A percentile compares a stretch with the other conserved stretches of the same genome.
These are phyloP conservation scores for Penicillium goetzii DNA, from an alignment of 495 filamentous ascomycete genomes.

Conservation along the genomic window DNA sequence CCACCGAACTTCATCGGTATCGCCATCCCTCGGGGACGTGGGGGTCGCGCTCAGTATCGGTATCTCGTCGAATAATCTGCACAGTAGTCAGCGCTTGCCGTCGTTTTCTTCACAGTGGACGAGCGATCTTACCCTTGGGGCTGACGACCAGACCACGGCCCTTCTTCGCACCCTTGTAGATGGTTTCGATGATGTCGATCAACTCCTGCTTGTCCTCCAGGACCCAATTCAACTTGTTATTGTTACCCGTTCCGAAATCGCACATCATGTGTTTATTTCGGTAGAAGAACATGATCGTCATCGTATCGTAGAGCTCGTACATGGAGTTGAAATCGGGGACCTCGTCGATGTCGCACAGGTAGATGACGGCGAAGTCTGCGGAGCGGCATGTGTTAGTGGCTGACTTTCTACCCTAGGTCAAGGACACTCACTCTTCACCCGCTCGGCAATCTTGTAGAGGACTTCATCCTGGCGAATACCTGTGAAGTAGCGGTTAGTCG, in stretches of 20 bases:
- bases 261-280: slow-evolving; percentile 99
- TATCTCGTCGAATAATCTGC: slow-evolving; percentile 82
- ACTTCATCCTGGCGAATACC: slow-evolving; percentile 94
- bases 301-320: slow-evolving; percentile 77
- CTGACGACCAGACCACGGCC: slow-evolving; percentile 94
- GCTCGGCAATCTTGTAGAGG: slow-evolving; percentile 69
- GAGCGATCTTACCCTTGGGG: slow-evolving; percentile 66
- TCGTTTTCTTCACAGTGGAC: not conserved
- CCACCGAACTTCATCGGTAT: slow-evolving; percentile 2
- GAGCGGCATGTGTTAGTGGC: slow-evolving; percentile 6
- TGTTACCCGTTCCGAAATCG: slow-evolving; percentile 97
- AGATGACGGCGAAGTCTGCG: slow-evolving; percentile 73
- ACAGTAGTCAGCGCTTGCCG: slow-evolving; percentile 23
- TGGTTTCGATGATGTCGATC: slow-evolving; percentile 97
- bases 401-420: not conserved
- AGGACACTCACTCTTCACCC: slow-evolving; percentile 46
- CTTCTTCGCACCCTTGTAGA: slow-evolving; percentile 97
- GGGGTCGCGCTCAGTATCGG: slow-evolving; percentile 60
- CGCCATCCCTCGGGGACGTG: not conserved
- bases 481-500: slow-evolving; percentile 28
- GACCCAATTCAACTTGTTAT: slow-evolving; percentile 98
- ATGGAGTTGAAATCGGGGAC: slow-evolving; percentile 98
- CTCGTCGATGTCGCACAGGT: slow-evolving; percentile 94
- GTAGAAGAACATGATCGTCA: slow-evolving; percentile 90
- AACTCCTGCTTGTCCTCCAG: slow-evolving; percentile 98